Base-by-base conservation (phyloP, 441 rosid genomes). In the Eruca vesicaria region DNA sequence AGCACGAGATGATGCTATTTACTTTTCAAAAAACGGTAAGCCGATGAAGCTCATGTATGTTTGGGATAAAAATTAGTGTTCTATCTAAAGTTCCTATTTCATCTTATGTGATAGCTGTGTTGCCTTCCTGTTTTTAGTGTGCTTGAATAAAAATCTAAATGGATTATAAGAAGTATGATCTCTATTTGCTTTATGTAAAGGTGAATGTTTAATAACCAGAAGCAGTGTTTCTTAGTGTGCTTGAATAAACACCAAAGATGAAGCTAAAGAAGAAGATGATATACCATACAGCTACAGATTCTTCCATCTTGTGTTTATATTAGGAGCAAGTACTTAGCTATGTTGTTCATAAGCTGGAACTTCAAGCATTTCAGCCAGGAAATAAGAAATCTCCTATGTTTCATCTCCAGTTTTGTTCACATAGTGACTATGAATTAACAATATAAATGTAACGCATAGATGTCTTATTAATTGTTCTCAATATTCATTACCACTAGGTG, bases 311-410 rank as follows among this genome's bases (percentile, higher is more conserved):
- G 26, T 23, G 26, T 23, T 23, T 23, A 1, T 3, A 23, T 23
- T 23, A 23, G 26, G 26, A 3, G 26, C 26, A 23, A 23, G 97
- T 91, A 94, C 81, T 94, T 91, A 16, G 96, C 92, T 28, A 94
- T 94, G 98, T 80, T 94, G 80, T 91, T 91, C 84, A 80, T 90
- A 72, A 86, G 96, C 48, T 91, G 97, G 98, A 87, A 94, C 83
- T 91, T 91, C 2, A 75, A 78, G 41, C 75, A 83, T 68, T n/a
- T 81, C 95, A 2, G 82, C 92, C 9, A 79, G 61, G 36, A 81
- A 86, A 93, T 91, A 80, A 81, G 89, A 63, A 14, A 6, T 7
- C 1, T 33, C 8, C 38, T 12, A 11, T 38, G 38, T 35, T 10
- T 35, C 3, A 35, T 35, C 38, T 8, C 38, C 12, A 35, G 38